phyloP scores from a whole-genome alignment of 495 filamentous ascomycete genomes.

The Niebla homalea region DNA sequence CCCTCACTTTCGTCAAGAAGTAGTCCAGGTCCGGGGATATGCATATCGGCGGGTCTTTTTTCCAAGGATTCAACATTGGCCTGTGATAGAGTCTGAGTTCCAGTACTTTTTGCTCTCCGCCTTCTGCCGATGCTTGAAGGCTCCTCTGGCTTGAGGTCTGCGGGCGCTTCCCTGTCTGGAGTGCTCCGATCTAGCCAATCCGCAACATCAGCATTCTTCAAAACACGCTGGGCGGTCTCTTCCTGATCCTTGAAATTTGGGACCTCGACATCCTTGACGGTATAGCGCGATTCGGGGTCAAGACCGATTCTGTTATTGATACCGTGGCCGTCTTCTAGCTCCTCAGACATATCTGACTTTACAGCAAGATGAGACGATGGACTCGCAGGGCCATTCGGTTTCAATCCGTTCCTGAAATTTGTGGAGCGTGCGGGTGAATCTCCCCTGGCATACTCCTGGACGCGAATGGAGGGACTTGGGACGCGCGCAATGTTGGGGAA shows the following conservation, averaged over 20 bases:
- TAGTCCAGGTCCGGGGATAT: conserved; percentile 34
- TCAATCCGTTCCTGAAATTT: conserved; percentile 17
- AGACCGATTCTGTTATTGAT: conserved; percentile 11
- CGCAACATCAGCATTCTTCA: conserved; percentile 33
- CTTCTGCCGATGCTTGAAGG: conserved; percentile 12
- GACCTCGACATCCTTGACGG: conserved; percentile 24
- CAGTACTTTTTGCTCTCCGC: conserved; percentile 34
- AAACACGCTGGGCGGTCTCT: conserved; percentile 23
- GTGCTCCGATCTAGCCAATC: conserved; percentile 33
- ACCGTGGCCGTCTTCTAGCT: conserved; percentile 17
- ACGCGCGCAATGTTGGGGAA: conserved; percentile 18
- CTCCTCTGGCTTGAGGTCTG: conserved; percentile 16
- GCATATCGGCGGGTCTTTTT: conserved; percentile 14
- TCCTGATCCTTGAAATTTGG: conserved; percentile 35
- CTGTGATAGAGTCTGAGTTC: conserved; percentile 31
- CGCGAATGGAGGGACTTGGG: conserved; percentile 34
- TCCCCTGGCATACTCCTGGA: conserved; percentile 32
- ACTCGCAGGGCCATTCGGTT: conserved; percentile 17
- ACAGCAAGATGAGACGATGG: conserved; percentile 31
- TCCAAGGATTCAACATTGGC: conserved; percentile 14
- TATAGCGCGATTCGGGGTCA: conserved; percentile 25
- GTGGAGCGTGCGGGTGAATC: conserved; percentile 32
- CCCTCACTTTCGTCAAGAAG: conserved; percentile 35
- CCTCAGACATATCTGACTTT: conserved; percentile 18
- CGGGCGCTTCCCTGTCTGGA: conserved; percentile 30